These are phyloP conservation scores for Jaapia argillacea DNA, from an alignment of 768 basidiomycete genomes.

Conservation along the genomic window DNA sequence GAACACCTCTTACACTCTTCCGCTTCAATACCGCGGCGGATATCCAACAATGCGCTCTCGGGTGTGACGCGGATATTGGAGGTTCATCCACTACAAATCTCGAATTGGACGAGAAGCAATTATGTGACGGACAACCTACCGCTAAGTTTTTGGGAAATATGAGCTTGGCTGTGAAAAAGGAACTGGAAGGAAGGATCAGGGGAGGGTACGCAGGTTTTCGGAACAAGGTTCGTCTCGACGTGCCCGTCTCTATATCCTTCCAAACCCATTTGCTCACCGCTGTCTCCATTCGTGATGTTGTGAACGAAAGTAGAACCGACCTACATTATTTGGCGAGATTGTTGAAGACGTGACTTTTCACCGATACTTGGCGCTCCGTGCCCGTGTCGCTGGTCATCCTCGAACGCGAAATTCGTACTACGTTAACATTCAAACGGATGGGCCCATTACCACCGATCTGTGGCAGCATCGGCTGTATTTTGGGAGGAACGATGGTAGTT, in stretches of 20 bases:
- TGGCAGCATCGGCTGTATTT: slow-evolving; percentile 94
- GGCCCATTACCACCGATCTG: slow-evolving; percentile 70
- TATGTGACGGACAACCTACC: slow-evolving; percentile 39
- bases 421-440: slow-evolving; percentile 88
- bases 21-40: slow-evolving; percentile 52
- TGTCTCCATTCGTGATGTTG: background rate
- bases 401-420: slow-evolving; percentile 80
- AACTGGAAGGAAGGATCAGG: slow-evolving; percentile 58
- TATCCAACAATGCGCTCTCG: slow-evolving; percentile 56
- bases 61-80: slow-evolving; percentile 86
- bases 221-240: slow-evolving; percentile 48
- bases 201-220: slow-evolving; percentile 90
- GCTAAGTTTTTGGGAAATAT: slow-evolving; percentile 78
- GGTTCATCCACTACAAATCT: slow-evolving; percentile 72
- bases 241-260: background rate
- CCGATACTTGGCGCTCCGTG: slow-evolving; percentile 68
- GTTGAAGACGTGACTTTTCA: slow-evolving; percentile 79
- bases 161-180: slow-evolving; percentile 55
- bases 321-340: slow-evolving; percentile 82
- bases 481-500: slow-evolving; percentile 47
- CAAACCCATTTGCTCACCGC: too few relatives aligned
- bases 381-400: slow-evolving; percentile 71
- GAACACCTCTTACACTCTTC: slow-evolving; percentile 55
- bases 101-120: slow-evolving; percentile 42
- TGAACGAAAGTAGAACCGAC: slow-evolving; percentile 43